Evolutionary conservation across 176 grass and related monocot species (phyloP), one percentile per base, ranked within the genome.

Genomic region (Zoysia japonica): DNA sequence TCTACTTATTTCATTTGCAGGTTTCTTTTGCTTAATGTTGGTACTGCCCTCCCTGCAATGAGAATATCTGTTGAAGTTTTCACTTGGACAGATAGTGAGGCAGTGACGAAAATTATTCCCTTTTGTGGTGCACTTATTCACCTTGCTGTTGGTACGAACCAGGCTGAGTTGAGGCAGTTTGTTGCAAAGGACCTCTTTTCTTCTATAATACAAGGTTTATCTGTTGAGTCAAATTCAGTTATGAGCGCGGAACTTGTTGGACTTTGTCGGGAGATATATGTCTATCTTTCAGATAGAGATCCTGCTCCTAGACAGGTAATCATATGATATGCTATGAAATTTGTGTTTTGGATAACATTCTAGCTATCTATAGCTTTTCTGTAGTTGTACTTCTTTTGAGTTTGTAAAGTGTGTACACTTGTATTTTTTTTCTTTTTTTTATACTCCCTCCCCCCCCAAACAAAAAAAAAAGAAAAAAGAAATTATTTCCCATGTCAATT

Each of bases 191-290:
- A 98, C 88, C 81, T 98, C 14, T 93, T 98, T 77, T 87, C 85
- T 83, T 91, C 95, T 82, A 83, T 91, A 88, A 90, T 94, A 87
- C 85, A 94, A 9, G 90, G 88, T 38, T 83, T 98, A 68, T 77
- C 92, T 63, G 65, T 91, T n/a, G 95, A 94, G 64, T 94, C 90
- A 70, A 94, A 98, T 90, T 86, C 92, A 43, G 53, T 90, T 74
- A 89, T 85, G 16, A 89, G 95, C 74, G 83, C 95, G 53, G 95
- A 98, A 40, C 90, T 98, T 84, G 80, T 98, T 85, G 95, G 89
- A 59, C 87, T 94, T 82, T 98, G 95, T 92, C 95, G 95, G 74
- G 92, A 98, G 88, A 98, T 98, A 94, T 98, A 98, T 78, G 65
- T 94, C 38, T 98, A 93, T 89, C 69, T 98, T 51, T 89, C 89